Conservation (phyloP, 495 filamentous ascomycete genomes). For the Wilcoxina mikolae region DNA sequence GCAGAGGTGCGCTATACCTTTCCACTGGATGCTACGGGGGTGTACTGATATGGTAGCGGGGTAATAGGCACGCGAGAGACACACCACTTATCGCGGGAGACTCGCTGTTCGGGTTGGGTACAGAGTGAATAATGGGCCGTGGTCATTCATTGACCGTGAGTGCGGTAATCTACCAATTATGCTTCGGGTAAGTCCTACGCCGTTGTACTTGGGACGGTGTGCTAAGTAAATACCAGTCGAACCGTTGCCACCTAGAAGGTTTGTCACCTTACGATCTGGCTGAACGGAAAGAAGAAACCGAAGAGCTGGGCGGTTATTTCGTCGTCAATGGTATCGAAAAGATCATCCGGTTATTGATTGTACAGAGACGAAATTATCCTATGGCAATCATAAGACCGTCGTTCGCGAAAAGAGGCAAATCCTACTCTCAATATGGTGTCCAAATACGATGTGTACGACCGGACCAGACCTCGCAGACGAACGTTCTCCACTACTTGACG, state of each 20-base stretch:
- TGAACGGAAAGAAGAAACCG: slow-evolving; percentile 65
- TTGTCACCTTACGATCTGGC: slow-evolving; percentile 70
- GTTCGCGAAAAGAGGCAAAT: slow-evolving; percentile 66
- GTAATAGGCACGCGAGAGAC: slow-evolving; percentile 65
- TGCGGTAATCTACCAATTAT: slow-evolving; percentile 84
- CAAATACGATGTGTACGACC: slow-evolving; percentile 82
- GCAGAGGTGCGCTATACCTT: slow-evolving; percentile 41
- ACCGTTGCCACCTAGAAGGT: slow-evolving; percentile 76
- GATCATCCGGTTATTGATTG: slow-evolving; percentile 78
- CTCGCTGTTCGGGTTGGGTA: slow-evolving; percentile 67
- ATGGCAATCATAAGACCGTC: slow-evolving; percentile 84
- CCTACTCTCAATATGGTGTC: slow-evolving; percentile 79
- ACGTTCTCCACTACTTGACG: slow-evolving; percentile 84
- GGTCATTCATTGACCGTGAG: slow-evolving; percentile 63
- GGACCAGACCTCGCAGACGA: slow-evolving; percentile 94
- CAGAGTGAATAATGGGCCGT: slow-evolving; percentile 70
- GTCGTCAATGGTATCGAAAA: slow-evolving; percentile 95
- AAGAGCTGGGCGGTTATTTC: slow-evolving; percentile 78
- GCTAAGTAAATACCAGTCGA: slow-evolving; percentile 42
- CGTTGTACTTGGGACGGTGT: neutral
- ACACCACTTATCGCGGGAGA: slow-evolving; percentile 80
- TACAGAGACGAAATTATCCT: slow-evolving; percentile 79
- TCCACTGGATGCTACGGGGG: neutral
- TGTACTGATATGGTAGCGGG: slow-evolving; percentile 5
- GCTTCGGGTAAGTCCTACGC: slow-evolving; percentile 46